phyloP scores from a whole-genome alignment of 306 rosid species.

The Leucaena leucocephala region DNA sequence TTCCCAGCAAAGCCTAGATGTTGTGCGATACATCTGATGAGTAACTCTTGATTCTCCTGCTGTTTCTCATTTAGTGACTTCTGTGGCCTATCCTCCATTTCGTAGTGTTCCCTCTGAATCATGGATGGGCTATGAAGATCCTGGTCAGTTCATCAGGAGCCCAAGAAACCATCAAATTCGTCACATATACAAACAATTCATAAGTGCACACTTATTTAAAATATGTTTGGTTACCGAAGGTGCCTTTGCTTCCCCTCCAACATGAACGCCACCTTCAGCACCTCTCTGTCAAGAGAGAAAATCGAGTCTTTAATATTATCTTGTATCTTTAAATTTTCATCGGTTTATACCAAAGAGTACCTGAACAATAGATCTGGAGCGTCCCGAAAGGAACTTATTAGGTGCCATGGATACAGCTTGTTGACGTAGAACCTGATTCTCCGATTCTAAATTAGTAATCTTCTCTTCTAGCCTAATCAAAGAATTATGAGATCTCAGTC shows the following conservation, averaged over 20 bases:
- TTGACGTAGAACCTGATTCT: constrained; percentile 86
- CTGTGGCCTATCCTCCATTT: constrained; percentile 64
- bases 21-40: constrained; percentile 57
- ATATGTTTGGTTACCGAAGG: constrained; percentile 53
- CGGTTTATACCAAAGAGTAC: constrained; percentile 44
- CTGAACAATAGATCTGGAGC: constrained; percentile 82
- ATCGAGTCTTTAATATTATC: constrained; percentile 32
- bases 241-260: constrained; percentile 62
- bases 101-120: constrained; percentile 65
- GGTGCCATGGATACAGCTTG: constrained; percentile 94
- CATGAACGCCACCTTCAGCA: constrained; percentile 71
- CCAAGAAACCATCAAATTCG: constrained; percentile 29
- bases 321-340: constrained; percentile 22
- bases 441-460: constrained; percentile 78
- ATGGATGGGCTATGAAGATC: constrained; percentile 69
- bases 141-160: constrained; percentile 46
- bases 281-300: constrained; percentile 65
- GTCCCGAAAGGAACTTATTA: constrained; percentile 77
- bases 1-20: constrained; percentile 60
- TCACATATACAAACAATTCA: constrained; percentile 24
- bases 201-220: constrained; percentile 19
- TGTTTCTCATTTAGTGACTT: constrained; percentile 68
- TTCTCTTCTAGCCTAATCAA: constrained; percentile 88
- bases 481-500: constrained; percentile 42
- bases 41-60: constrained; percentile 69